Conservation (phyloP, 2,329 filamentous ascomycete species). For the Pseudogymnoascus sp. region DNA sequence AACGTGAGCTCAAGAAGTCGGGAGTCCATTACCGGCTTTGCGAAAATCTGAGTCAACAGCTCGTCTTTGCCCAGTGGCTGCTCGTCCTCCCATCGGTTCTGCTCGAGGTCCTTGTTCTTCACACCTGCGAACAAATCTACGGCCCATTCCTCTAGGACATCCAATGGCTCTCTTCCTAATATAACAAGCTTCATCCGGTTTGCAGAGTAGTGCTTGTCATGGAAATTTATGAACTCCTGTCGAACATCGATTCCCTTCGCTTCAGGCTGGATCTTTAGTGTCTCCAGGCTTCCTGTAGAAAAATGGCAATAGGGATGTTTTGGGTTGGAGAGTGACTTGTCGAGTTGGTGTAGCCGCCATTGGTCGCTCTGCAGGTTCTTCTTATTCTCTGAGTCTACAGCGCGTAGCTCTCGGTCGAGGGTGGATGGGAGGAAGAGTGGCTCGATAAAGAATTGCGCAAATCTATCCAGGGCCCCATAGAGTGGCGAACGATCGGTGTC, state of each 20-base stretch:
- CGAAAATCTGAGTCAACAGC: slow-evolving; percentile 56
- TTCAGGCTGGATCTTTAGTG: slow-evolving; percentile 59
- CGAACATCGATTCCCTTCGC: slow-evolving; percentile 59
- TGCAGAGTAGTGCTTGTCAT: slow-evolving; percentile 63
- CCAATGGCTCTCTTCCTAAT: slow-evolving; percentile 56
- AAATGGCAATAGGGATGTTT: slow-evolving; percentile 66
- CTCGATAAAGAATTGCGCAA: slow-evolving; percentile 66
- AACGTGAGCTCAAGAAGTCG: slow-evolving; percentile 59
- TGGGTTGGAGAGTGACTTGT: slow-evolving; percentile 60
- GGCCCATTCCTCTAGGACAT: slow-evolving; percentile 60
- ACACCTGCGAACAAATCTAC: slow-evolving; percentile 59
- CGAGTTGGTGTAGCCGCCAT: slow-evolving; percentile 63
- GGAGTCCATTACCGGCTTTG: slow-evolving; percentile 64
- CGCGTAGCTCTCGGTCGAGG: slow-evolving; percentile 60
- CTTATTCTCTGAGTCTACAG: slow-evolving; percentile 72
- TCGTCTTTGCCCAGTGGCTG: slow-evolving; percentile 51
- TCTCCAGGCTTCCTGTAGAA: slow-evolving; percentile 63
- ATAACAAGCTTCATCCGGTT: slow-evolving; percentile 68
- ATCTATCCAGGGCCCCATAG: slow-evolving; percentile 63
- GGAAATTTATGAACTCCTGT: slow-evolving; percentile 64
- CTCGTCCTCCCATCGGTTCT: slow-evolving; percentile 57
- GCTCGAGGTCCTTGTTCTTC: slow-evolving; percentile 56
- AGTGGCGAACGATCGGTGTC: slow-evolving; percentile 48
- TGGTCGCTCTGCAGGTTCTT: slow-evolving; percentile 68
- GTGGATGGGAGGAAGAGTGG: slow-evolving; percentile 63